Percentiles rank a stretch among this genome's conserved stretches.
phyloP scores from a whole-genome alignment of 805 yeast species.

The Debaryomyces hansenii region DNA sequence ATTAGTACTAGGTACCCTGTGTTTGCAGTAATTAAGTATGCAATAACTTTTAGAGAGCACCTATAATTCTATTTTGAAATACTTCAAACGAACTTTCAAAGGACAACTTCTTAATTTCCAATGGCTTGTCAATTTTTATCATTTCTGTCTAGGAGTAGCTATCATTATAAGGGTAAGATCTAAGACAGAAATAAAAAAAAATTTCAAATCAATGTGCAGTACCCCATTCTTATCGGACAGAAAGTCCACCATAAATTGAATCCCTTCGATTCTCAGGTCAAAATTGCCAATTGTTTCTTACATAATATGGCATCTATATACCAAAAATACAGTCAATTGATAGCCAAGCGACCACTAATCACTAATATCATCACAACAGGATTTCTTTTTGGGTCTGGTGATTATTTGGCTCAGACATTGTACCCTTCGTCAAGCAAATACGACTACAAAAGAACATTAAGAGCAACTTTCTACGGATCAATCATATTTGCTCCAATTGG shows the following conservation, averaged over 20 bases:
- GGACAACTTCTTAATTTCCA: too few relatives aligned
- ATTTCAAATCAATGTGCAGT: background rate
- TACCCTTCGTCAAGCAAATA: conserved; percentile 34
- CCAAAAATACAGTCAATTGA: conserved; percentile 22
- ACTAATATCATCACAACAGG: conserved; percentile 52
- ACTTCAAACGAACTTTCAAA: too few relatives aligned
- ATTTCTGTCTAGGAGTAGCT: too few relatives aligned
- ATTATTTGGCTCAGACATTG: conserved; percentile 63
- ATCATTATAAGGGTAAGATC: too few relatives aligned
- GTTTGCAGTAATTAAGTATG: too few relatives aligned
- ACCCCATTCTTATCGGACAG: background rate
- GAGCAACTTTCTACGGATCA: conserved; percentile 74
- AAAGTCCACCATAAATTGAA: background rate
- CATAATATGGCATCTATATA: conserved; percentile 16
- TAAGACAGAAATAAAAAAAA: too few relatives aligned
- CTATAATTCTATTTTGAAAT: too few relatives aligned
- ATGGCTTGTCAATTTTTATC: too few relatives aligned
- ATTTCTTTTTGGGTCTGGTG: conserved; percentile 73
- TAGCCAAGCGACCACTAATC: conserved; percentile 37
- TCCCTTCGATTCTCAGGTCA: too few relatives aligned
- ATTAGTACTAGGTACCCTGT: too few relatives aligned
- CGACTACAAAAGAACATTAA: conserved; percentile 55
- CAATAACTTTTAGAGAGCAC: too few relatives aligned
- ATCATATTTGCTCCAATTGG: conserved; percentile 75
- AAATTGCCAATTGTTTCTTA: too few relatives aligned